Evolutionary conservation across 306 rosid species (phyloP), one percentile per base, ranked within the genome.

Genomic region (Cucumis hystrix): DNA sequence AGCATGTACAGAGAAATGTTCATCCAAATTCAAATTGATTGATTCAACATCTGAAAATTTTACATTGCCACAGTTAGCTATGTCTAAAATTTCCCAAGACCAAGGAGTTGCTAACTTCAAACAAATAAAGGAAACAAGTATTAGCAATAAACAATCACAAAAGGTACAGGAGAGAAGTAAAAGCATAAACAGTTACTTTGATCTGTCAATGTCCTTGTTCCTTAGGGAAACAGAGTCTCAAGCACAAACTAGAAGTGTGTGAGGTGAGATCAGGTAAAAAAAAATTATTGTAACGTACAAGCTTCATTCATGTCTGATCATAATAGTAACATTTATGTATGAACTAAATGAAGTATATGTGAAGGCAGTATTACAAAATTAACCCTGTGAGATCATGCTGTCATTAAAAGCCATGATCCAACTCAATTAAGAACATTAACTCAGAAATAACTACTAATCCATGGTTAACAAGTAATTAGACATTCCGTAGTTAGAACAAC

Each of bases 1-100:
- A 33, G 97, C 91, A 25, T 95, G 99, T 62, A 81, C 77, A 20
- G 85, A 68, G 68, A 90, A 95, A 13, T 77, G 63, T 77, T 91
- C 90, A 83, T 91, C 91, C 87, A 95, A 88, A 80, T 90, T 87
- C 71, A 95, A 77, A 77, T 89, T 86, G 6, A 62, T 86, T 45
- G 85, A 87, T 58, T 81, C 86, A 67, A 91, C 96, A 73, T 95
- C 97, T 95, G 91, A 37, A 83, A 69, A 72, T 52, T 35, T 15
- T 43, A 54, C 75, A 61, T 79, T 49, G 39, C 40, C 39, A 45
- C 76, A 14, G 17, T 81, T 45, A 78, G 15, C 39, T 59, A 39
- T 7, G 52, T 4, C 6, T 35, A 39, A 57, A 37, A 75, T 37
- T 20, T 20, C 13, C 49, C 37, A 43, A 43, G 18, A 14, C 7